phyloP scores from a whole-genome alignment of 2,329 filamentous ascomycete species.

The Paecilomyces sp. region DNA sequence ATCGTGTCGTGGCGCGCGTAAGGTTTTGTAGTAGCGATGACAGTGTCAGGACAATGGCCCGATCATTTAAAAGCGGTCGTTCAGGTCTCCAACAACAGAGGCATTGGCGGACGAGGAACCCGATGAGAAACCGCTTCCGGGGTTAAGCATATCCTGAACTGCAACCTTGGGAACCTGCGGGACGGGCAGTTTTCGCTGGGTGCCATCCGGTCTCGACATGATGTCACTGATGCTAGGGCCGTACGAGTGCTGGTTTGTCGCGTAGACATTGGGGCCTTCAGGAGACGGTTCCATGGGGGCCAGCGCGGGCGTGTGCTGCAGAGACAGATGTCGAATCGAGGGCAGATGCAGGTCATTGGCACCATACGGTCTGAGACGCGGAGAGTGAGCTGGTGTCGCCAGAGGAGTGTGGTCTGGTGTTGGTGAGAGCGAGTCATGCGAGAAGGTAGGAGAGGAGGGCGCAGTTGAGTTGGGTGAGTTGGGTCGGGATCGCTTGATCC shows the following conservation, averaged over 20 bases:
- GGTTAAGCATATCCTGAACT: slow-evolving; percentile 73
- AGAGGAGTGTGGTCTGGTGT: slow-evolving; percentile 98
- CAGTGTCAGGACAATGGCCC: not conserved
- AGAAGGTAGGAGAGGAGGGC: slow-evolving; percentile 92
- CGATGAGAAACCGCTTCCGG: slow-evolving; percentile 60
- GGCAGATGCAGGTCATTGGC: slow-evolving; percentile 72
- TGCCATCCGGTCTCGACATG: slow-evolving; percentile 79
- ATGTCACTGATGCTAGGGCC: slow-evolving; percentile 87
- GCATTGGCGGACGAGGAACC: slow-evolving; percentile 70
- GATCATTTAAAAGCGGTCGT: slow-evolving; percentile 43
- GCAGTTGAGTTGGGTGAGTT: slow-evolving; percentile 94
- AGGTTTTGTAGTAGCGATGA: slow-evolving; percentile 8
- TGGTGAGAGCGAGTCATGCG: slow-evolving; percentile 88
- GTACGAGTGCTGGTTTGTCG: slow-evolving; percentile 48
- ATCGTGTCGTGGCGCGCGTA: slow-evolving; percentile 31
- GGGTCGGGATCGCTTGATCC: slow-evolving; percentile 82
- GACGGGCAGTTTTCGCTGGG: slow-evolving; percentile 83
- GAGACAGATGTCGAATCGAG: slow-evolving; percentile 67
- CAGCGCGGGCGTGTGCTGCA: slow-evolving; percentile 60
- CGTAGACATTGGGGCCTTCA: slow-evolving; percentile 53
- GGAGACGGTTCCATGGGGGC: slow-evolving; percentile 64
- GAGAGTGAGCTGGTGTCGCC: slow-evolving; percentile 90
- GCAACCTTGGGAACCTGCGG: slow-evolving; percentile 83
- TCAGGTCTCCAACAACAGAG: slow-evolving; percentile 68
- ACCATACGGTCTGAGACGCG: slow-evolving; percentile 73